Percentiles rank a stretch among this genome's conserved stretches.
These are phyloP conservation scores for Claviceps sp. DNA, from an alignment of 2,329 filamentous ascomycete species.

Conservation along the genomic window DNA sequence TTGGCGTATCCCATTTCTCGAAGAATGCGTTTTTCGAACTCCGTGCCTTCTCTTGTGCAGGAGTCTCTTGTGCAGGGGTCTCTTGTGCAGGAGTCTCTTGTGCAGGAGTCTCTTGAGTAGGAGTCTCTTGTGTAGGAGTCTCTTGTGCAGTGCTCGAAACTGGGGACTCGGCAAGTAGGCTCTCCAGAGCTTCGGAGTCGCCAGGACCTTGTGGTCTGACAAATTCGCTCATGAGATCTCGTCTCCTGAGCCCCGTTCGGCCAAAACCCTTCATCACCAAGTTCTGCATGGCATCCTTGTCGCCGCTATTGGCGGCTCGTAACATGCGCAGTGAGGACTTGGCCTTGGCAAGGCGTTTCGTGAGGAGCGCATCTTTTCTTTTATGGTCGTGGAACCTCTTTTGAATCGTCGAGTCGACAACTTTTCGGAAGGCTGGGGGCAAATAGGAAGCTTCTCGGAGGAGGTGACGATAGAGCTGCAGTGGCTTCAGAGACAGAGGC, in stretches of 20 bases:
- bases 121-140: no score
- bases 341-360: slow-evolving; percentile 26
- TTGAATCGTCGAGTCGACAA: slow-evolving; percentile 29
- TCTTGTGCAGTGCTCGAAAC: background rate
- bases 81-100: no score
- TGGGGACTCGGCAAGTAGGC: slow-evolving; percentile 10
- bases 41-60: background rate
- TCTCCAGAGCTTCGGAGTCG: slow-evolving; percentile 28
- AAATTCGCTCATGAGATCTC: slow-evolving; percentile 31
- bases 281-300: slow-evolving; percentile 29
- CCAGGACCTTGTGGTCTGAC: slow-evolving; percentile 22
- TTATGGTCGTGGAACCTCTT: slow-evolving; percentile 31
- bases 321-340: slow-evolving; percentile 31
- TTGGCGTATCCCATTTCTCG: slow-evolving; percentile 34
- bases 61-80: no score
- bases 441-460: slow-evolving; percentile 50
- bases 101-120: no score
- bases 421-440: slow-evolving; percentile 34
- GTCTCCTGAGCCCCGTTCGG: slow-evolving; percentile 36
- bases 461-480: slow-evolving; percentile 41
- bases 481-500: slow-evolving; percentile 13
- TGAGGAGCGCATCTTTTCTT: slow-evolving; percentile 14
- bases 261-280: slow-evolving; percentile 40
- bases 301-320: slow-evolving; percentile 39
- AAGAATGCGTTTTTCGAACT: slow-evolving; percentile 22